Conservation (phyloP, 176 grass and related monocot genomes). For the Oryza australiensis region DNA sequence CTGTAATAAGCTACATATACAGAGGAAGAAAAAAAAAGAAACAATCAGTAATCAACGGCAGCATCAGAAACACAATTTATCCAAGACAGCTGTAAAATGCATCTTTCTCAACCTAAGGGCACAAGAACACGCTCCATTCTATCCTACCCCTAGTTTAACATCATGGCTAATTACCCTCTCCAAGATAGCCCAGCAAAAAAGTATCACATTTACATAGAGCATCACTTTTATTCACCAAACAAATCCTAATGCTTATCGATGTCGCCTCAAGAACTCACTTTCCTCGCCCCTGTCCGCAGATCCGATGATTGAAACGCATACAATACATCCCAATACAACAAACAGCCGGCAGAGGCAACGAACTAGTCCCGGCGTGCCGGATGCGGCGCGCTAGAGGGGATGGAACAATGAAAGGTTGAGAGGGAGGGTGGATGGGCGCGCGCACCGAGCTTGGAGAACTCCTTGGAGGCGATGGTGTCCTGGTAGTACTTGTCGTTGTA, state of each 20-base stretch:
- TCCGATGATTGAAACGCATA: constrained; percentile 13
- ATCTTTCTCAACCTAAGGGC: neutral
- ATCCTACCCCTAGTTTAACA: neutral
- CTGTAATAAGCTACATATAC: constrained; percentile 85
- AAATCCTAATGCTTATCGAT: constrained; percentile 29
- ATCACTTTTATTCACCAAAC: neutral
- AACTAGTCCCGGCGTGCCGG: neutral
- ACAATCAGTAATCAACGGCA: neutral
- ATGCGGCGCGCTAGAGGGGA: constrained; percentile 2
- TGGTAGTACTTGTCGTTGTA: constrained; percentile 99
- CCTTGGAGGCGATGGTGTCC: constrained; percentile 79
- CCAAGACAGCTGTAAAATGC: constrained; percentile 16
- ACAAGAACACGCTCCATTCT: no score
- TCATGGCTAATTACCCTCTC: neutral
- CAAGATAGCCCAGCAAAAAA: constrained; percentile 26
- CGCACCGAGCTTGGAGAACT: constrained; percentile 96
- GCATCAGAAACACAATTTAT: neutral
- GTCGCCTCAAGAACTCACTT: neutral
- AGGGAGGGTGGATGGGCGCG: neutral
- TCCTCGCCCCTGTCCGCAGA: constrained; percentile 1
- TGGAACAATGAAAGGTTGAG: neutral
- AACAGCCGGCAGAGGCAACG: neutral
- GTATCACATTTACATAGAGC: constrained; percentile 5
- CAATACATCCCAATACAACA: neutral
- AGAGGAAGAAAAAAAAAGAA: constrained; percentile 26